Evolutionary conservation across 129 eudicot species (phyloP), one percentile per base, ranked within the genome.

Genomic region (Ambrosia artemisiifolia): DNA sequence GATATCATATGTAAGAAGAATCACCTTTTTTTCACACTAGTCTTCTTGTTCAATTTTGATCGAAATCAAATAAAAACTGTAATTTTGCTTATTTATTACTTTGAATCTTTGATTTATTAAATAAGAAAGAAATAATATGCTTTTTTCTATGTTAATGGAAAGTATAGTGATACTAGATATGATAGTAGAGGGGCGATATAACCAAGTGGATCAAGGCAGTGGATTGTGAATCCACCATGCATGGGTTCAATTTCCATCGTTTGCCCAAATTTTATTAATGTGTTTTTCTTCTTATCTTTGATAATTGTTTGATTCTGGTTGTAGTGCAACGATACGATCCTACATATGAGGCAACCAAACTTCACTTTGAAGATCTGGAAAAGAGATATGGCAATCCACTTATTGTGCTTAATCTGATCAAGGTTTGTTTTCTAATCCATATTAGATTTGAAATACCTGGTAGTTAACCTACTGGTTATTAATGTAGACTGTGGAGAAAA

Each of bases 271-370:
- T 40, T 6, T 40, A 40, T 40, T 36, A 3, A 7, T 5, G 10
- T 6, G 10, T 6, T 38, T 38, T 38, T 6, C 28, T 24, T 24
- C 28, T 24, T 68, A 13, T 70, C 38, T 76, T 53, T 77, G 63
- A 20, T 82, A 64, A 72, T 54, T 53, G 59, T 56, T 56, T 67
- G 48, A 17, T 38, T 67, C 30, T 70, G 59, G 63, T 70, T 75
- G 66, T 59, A 89, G 98, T 94, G 85, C 97, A 88, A 79, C 85
- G 97, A 78, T 88, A 94, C 70, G 98, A 94, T 84, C 97, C 98
- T 51, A 90, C 96, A 11, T 94, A 95, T 49, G 99, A 95, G 78
- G 91, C 99, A 80, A 90, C 99, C 51, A 88, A 80, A 77, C 81
- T 81, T 78, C 99, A 95, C 73, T 95, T 95, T 61, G 91, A 88